These are phyloP conservation scores for Citrus cavaleriei DNA, from an alignment of 345 rosid species.

Conservation along the genomic window DNA sequence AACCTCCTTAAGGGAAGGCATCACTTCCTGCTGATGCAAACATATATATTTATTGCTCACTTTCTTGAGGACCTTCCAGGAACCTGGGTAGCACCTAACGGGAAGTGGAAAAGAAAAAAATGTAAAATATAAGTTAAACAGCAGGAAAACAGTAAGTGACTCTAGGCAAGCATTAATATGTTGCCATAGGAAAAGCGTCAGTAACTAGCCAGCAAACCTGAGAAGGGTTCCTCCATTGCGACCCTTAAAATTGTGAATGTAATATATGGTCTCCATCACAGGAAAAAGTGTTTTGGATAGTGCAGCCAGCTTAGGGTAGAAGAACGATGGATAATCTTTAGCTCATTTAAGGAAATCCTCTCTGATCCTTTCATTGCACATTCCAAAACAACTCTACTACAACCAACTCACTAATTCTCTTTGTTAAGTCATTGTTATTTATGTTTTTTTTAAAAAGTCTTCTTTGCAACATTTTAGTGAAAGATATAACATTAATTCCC, in stretches of 20 bases:
- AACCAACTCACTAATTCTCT: background rate
- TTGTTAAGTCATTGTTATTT: no score
- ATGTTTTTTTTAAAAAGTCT: no score
- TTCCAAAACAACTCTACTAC: background rate
- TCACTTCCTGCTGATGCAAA: slow-evolving; percentile 68
- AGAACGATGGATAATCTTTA: slow-evolving; percentile 85
- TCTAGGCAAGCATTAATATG: background rate
- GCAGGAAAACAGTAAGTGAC: no score
- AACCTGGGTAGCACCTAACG: slow-evolving; percentile 1
- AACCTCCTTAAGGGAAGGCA: slow-evolving; percentile 95
- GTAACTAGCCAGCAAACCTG: background rate
- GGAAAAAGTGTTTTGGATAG: slow-evolving; percentile 74
- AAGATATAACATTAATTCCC: background rate
- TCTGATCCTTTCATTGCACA: background rate
- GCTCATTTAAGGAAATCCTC: slow-evolving; percentile 31
- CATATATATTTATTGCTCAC: slow-evolving; percentile 36
- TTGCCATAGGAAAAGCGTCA: background rate
- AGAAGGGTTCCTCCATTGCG: no score
- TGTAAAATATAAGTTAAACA: no score
- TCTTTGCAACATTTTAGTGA: background rate
- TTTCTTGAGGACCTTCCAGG: slow-evolving; percentile 82
- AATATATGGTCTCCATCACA: slow-evolving; percentile 82
- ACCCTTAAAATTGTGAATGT: slow-evolving; percentile 64
- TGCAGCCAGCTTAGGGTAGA: slow-evolving; percentile 89
- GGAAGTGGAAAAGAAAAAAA: background rate